Evolutionary conservation across 2,329 filamentous ascomycete species (phyloP).

Genomic region (Ceratocystis destructans): DNA sequence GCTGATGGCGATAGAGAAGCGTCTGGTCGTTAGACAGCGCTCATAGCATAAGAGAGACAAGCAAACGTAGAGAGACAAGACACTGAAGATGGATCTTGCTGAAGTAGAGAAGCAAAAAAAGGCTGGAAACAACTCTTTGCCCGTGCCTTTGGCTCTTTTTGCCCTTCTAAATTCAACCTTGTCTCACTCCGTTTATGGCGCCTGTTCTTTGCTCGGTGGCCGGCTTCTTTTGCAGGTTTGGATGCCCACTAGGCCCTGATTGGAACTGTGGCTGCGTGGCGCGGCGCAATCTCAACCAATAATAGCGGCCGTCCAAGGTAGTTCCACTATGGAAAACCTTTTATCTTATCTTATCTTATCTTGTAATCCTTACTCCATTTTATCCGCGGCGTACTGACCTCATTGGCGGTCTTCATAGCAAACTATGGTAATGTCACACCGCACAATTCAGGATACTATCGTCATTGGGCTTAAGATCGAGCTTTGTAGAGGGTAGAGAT

Average conservation of each 20-base stretch:
- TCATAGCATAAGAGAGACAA: neutral
- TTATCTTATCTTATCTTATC: conserved; percentile 6
- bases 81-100: neutral
- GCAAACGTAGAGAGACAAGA: neutral
- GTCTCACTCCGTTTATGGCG: conserved; percentile 5
- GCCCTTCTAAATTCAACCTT: conserved; percentile 6
- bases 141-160: neutral
- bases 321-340: neutral
- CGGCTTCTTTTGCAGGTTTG: conserved; percentile 8
- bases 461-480: neutral
- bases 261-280: conserved; percentile 5
- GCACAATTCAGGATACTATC: neutral
- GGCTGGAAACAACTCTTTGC: neutral
- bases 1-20: neutral
- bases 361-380: neutral
- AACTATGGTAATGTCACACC: neutral
- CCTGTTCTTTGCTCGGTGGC: neutral
- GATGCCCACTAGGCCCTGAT: conserved; percentile 3
- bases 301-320: neutral
- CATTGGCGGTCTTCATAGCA: neutral
- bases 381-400: conserved; percentile 2
- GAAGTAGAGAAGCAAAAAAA: neutral
- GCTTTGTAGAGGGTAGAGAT: too few species aligned
- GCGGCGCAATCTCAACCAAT: neutral
- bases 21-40: neutral